phyloP scores from a whole-genome alignment of 108 stramenopile species.

The Aurantiochytrium sp. region DNA sequence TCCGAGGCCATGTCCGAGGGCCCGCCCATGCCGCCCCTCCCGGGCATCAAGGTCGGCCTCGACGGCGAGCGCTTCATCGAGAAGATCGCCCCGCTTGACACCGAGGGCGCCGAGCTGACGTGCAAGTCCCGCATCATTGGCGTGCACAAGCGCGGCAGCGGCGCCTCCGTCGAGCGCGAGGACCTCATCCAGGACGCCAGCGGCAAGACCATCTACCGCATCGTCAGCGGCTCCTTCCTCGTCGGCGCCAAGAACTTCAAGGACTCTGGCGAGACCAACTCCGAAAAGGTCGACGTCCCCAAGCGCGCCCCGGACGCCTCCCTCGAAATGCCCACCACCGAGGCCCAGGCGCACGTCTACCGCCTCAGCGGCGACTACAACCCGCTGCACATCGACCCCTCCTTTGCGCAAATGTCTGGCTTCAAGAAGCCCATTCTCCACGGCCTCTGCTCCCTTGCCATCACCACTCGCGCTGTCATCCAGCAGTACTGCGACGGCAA shows the following conservation, averaged over 20 bases:
- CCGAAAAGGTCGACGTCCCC: constrained; percentile 21
- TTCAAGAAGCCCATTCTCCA: constrained; percentile 70
- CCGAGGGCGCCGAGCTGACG: constrained; percentile 15
- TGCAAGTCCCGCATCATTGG: constrained; percentile 16
- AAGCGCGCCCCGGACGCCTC: constrained; percentile 20
- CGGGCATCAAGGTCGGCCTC: constrained; percentile 31
- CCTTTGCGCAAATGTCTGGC: constrained; percentile 40
- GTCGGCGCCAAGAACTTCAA: constrained; percentile 31
- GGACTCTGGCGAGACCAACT: constrained; percentile 32
- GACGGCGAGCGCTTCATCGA: constrained; percentile 23
- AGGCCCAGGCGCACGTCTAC: constrained; percentile 72
- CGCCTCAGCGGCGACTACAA: constrained; percentile 84
- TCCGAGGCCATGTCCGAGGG: constrained; percentile 6
- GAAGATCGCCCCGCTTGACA: constrained; percentile 2
- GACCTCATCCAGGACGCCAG: neutral
- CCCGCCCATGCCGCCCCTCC: constrained; percentile 13
- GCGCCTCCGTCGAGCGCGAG: constrained; percentile 22
- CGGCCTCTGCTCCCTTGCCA: constrained; percentile 75
- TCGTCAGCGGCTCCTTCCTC: neutral
- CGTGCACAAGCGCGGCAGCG: constrained; percentile 17
- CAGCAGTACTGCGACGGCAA: constrained; percentile 22
- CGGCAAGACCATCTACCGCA: neutral
- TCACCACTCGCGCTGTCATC: constrained; percentile 64
- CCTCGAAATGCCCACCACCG: constrained; percentile 42
- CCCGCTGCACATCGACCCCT: constrained; percentile 70